A percentile compares a stretch with the other conserved stretches of the same genome.
phyloP scores from a whole-genome alignment of 306 rosid genomes.

The Astragalus glycyphyllos region DNA sequence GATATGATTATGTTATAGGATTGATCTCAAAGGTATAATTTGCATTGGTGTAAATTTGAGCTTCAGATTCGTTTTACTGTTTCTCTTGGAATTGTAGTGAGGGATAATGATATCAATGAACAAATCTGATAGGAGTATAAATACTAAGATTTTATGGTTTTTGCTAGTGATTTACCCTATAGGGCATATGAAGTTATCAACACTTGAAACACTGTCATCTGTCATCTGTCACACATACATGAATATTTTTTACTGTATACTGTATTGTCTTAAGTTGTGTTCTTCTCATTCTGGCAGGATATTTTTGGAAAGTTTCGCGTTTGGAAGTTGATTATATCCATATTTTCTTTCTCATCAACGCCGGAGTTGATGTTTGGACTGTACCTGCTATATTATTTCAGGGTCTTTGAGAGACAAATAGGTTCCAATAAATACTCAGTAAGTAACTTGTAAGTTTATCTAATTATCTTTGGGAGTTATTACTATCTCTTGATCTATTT shows the following conservation, averaged over 20 bases:
- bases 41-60: slow-evolving; percentile 10
- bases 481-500: slow-evolving; percentile 1
- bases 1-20: slow-evolving; percentile 15
- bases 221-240: neutral
- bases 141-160: neutral
- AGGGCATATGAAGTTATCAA: slow-evolving; percentile 14
- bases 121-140: slow-evolving; percentile 35
- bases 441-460: slow-evolving; percentile 40
- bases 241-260: neutral
- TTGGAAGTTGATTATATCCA: slow-evolving; percentile 79
- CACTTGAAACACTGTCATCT: slow-evolving; percentile 22
- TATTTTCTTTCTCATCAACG: slow-evolving; percentile 86
- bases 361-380: slow-evolving; percentile 96
- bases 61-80: slow-evolving; percentile 6
- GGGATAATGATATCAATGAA: slow-evolving; percentile 27
- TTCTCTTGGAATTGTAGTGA: slow-evolving; percentile 34
- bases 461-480: slow-evolving; percentile 8
- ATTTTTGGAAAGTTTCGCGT: slow-evolving; percentile 78
- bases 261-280: slow-evolving; percentile 22
- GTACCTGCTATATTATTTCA: slow-evolving; percentile 90
- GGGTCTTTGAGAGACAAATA: slow-evolving; percentile 98
- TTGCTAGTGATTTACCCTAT: slow-evolving; percentile 1
- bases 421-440: slow-evolving; percentile 95
- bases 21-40: slow-evolving; percentile 31
- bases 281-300: slow-evolving; percentile 64